Evolutionary conservation across 106 monocot species (phyloP).

Genomic region (Vanilla planifolia): DNA sequence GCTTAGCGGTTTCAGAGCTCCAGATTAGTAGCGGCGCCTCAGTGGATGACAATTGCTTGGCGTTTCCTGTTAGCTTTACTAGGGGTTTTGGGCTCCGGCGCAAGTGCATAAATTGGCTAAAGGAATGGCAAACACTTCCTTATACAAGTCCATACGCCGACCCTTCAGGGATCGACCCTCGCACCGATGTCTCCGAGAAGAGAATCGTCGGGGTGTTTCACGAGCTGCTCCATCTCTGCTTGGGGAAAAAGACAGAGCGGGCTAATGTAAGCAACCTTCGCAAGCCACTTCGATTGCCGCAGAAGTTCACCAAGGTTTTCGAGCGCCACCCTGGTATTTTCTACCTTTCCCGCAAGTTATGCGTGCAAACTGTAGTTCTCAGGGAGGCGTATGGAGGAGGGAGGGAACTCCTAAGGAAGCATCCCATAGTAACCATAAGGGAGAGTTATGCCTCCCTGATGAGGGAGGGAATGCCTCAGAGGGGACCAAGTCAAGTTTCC

Average conservation of each 20-base stretch:
- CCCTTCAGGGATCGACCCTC: constrained; percentile 39
- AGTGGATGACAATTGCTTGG: constrained; percentile 4
- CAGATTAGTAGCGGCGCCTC: constrained; percentile 10
- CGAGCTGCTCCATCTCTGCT: constrained; percentile 70
- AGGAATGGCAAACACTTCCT: constrained; percentile 73
- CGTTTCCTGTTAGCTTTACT: constrained; percentile 70
- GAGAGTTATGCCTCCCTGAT: constrained; percentile 51
- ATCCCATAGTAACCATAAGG: constrained; percentile 49
- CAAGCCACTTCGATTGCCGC: constrained; percentile 45
- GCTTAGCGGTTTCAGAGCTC: constrained; percentile 57
- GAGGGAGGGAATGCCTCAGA: constrained; percentile 26
- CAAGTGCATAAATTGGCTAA: constrained; percentile 67
- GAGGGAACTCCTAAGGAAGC: constrained; percentile 27
- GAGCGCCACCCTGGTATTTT: constrained; percentile 90
- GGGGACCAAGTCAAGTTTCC: neutral
- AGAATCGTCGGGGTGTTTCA: constrained; percentile 85
- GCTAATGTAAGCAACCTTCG: constrained; percentile 68
- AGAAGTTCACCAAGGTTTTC: constrained; percentile 94
- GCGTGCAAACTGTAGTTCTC: constrained; percentile 78
- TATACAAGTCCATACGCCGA: constrained; percentile 74
- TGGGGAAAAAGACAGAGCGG: constrained; percentile 79
- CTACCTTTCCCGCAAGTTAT: constrained; percentile 74
- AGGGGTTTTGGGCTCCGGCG: constrained; percentile 59
- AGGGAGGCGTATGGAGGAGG: constrained; percentile 61
- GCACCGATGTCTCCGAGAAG: constrained; percentile 87